A percentile compares a stretch with the other conserved stretches of the same genome.
phyloP scores from a whole-genome alignment of 176 grass and related monocot species.

The Avena atlantica region DNA sequence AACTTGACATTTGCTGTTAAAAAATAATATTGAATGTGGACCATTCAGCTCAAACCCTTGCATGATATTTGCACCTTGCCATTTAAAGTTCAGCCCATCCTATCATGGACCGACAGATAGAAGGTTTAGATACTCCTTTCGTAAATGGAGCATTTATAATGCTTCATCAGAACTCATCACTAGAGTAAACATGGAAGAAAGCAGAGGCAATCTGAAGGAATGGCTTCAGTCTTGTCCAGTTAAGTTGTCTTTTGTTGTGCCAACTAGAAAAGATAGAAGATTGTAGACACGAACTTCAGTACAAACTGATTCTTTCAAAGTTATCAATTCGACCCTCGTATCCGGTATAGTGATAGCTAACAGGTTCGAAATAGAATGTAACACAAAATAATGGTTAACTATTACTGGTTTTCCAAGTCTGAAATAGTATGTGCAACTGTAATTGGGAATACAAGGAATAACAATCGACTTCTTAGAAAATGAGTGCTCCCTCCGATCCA shows the following conservation, averaged over 20 bases:
- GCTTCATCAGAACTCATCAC: constrained; percentile 11
- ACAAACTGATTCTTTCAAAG: not conserved
- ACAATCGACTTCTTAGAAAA: not conserved
- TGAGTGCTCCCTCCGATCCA: not conserved
- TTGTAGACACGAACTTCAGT: not conserved
- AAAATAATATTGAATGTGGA: constrained; percentile 15
- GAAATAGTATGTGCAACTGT: not conserved
- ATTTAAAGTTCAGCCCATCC: constrained; percentile 5
- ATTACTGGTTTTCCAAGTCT: not conserved
- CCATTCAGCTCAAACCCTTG: not conserved
- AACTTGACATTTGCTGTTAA: not conserved
- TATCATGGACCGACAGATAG: not conserved
- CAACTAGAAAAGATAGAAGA: not conserved
- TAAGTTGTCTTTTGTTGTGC: not conserved
- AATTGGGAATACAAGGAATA: not conserved
- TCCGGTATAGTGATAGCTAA: not conserved
- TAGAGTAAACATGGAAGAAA: not conserved
- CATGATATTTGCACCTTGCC: not conserved
- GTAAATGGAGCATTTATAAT: not conserved
- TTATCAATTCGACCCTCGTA: not conserved
- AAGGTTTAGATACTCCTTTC: not conserved
- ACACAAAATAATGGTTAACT: not conserved
- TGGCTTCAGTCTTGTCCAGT: not conserved
- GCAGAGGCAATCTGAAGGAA: not conserved
- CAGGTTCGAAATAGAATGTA: not conserved